A percentile compares a stretch with the other conserved stretches of the same genome.
These are phyloP conservation scores for Epicoccum sorghinum DNA, from an alignment of 2,329 filamentous ascomycete genomes.

Conservation along the genomic window DNA sequence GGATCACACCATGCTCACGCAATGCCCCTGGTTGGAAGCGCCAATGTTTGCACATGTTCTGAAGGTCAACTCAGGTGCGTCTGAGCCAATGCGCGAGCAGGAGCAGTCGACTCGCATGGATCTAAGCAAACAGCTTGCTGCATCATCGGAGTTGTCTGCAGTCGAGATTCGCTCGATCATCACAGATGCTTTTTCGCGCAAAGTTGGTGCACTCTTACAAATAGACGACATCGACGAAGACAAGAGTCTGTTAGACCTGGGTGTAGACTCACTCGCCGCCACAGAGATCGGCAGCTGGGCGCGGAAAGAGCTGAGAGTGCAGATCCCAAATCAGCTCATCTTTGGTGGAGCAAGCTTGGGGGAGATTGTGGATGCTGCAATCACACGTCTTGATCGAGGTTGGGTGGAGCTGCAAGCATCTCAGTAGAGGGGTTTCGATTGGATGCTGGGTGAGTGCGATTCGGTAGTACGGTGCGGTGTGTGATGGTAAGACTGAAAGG, in stretches of 20 bases:
- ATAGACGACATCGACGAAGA: background rate
- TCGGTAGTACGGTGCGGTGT: too few relatives aligned
- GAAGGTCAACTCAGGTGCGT: background rate
- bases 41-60: background rate
- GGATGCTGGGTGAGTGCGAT: too few relatives aligned
- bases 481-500: too few relatives aligned
- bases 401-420: background rate
- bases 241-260: conserved; percentile 9
- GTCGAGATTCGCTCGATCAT: background rate
- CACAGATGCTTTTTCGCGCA: background rate
- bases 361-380: conserved; percentile 5
- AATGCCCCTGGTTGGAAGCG: background rate
- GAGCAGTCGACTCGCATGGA: background rate
- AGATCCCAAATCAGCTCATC: conserved; percentile 11
- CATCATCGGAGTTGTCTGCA: background rate
- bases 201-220: background rate
- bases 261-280: conserved; percentile 34
- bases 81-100: background rate
- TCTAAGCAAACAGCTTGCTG: background rate
- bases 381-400: background rate
- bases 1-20: background rate
- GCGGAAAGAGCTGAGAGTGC: conserved; percentile 14
- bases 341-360: conserved; percentile 11
- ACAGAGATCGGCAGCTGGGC: conserved; percentile 37
- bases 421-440: too few relatives aligned